Conservation (phyloP, 352 stramenopile genomes). For the Phytophthora nicotianae region DNA sequence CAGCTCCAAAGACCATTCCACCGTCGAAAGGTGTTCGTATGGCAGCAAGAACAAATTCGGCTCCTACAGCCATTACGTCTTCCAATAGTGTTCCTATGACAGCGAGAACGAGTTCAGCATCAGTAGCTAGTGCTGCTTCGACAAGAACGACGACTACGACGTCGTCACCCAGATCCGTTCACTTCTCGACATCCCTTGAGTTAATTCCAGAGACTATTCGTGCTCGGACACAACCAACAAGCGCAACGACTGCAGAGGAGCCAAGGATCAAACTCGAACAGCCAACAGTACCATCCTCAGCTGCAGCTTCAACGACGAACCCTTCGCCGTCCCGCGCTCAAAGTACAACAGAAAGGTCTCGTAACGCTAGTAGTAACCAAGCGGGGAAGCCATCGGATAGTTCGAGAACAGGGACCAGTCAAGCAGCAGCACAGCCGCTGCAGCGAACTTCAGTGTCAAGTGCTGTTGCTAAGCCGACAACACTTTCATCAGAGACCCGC, state of each 20-base stretch:
- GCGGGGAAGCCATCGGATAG: not conserved
- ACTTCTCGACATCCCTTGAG: constrained; percentile 1
- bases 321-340: not conserved
- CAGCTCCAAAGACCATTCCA: not conserved
- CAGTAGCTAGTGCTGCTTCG: not conserved
- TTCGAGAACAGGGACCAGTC: not conserved
- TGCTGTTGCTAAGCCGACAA: not conserved
- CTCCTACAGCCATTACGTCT: not conserved
- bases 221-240: not conserved
- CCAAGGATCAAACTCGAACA: constrained; percentile 3
- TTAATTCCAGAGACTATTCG: not conserved
- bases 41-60: not conserved
- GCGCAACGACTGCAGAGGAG: not conserved
- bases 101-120: not conserved
- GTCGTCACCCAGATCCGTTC: not conserved
- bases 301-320: not conserved
- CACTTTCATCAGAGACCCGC: not conserved
- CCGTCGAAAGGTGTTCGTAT: not conserved
- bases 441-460: not conserved
- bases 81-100: not conserved
- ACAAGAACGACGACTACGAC: not conserved
- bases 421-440: not conserved
- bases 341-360: not conserved
- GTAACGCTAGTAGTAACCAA: not conserved
- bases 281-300: not conserved